Evolutionary conservation across 2,329 filamentous ascomycete genomes (phyloP), one percentile per base, ranked within the genome.

Genomic region (Pseudodiploospora longispora): DNA sequence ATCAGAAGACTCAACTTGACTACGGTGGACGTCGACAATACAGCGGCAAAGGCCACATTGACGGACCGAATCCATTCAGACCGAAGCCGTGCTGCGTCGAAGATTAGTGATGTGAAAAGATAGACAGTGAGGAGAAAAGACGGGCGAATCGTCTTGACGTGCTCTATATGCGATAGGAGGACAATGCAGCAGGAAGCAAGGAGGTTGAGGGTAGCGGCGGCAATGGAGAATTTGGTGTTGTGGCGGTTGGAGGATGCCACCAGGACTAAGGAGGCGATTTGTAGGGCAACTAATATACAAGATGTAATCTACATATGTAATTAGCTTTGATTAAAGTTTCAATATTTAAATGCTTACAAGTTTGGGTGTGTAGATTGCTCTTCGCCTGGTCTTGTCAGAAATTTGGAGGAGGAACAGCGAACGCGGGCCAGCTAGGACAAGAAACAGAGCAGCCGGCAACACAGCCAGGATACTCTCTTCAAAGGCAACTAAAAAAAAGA

Each of bases 141-240:
- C 0, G 61, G 61, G 0, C 61, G 52, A 9, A 64, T 52, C 1
- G 61, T 61, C 37, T 62, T 62, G 32, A 63, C 51, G 12, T 63
- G 61, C 7, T 64, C 60, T 6, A 53, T 41, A 6, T 63, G 57
- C 8, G 55, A 54, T 3, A 63, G 31, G 0, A 59, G 28, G n/a
- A 58, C 49, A 8, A 62, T 59, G 6, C 48, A 50, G 31, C 54
- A 51, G 1, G 60, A 51, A 12, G 56, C 50, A 3, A 59, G 12
- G 32, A 63, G 52, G 31, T 55, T 56, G 6, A 63, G 44, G 10
- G 56, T 41, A 1, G 60, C 58, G 5, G 56, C 51, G 2, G 58
- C 53, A n/a, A 63, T 47, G 7, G 61, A 57, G 38, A 60, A 52
- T 9, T 42, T 50, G 8, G 55, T 60, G 42, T 56, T 57, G 36